Conservation (phyloP, 352 stramenopile species). For the Globisporangium polare region DNA sequence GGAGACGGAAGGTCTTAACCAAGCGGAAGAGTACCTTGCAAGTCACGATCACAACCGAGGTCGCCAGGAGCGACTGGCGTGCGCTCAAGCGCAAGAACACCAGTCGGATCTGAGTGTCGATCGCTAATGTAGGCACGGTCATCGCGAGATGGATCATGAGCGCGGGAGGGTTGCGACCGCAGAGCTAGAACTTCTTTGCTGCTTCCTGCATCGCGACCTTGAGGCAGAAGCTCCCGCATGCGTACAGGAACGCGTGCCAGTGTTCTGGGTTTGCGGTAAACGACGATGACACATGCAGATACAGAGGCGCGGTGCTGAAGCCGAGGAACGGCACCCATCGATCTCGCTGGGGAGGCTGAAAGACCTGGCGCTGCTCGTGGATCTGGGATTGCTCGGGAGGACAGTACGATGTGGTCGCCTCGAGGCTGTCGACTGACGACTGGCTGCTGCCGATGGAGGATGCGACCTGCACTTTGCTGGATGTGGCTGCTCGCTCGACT, state of each 20-base stretch:
- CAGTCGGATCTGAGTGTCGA: constrained; percentile 30
- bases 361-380: not conserved
- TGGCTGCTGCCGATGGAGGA: constrained; percentile 2
- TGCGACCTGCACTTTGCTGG: not conserved
- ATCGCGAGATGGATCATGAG: constrained; percentile 20
- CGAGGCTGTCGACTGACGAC: not conserved
- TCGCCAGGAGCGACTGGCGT: constrained; percentile 9
- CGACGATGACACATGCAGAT: constrained; percentile 16
- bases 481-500: not conserved
- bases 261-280: constrained; percentile 7
- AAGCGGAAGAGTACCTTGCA: constrained; percentile 25
- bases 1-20: constrained; percentile 23
- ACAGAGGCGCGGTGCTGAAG: constrained; percentile 13
- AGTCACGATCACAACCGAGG: constrained; percentile 21
- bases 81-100: constrained; percentile 21
- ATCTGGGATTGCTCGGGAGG: too few relatives aligned
- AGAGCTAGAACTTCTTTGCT: constrained; percentile 19
- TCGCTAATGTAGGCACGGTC: constrained; percentile 25
- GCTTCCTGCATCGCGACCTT: constrained; percentile 29
- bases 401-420: not conserved
- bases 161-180: constrained; percentile 14
- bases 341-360: not conserved
- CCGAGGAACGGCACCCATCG: constrained; percentile 9
- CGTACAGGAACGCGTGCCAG: constrained; percentile 23
- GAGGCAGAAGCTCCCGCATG: constrained; percentile 17